Base-by-base conservation (phyloP, 2,329 filamentous ascomycete species). In the Epichloe coenophiala region DNA sequence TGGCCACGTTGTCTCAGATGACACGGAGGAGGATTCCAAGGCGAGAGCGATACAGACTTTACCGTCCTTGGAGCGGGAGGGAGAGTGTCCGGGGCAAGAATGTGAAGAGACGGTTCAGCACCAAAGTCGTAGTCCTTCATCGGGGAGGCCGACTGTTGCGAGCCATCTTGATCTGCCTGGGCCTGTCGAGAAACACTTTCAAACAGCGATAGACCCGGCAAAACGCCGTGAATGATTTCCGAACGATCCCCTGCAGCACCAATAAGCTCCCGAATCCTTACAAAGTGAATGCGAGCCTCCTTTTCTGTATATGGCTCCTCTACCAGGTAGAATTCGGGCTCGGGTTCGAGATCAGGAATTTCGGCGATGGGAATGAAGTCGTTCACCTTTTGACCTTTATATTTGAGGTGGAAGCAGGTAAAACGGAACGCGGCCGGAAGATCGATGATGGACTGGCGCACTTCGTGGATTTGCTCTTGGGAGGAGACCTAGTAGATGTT, bases 241-340 rank as follows among this genome's bases (percentile, higher is more conserved):
- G 88, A 85, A 54, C 90, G 84, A 67, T 96, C 82, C 41, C 89
- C 89, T 41, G 91, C 83, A 59, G 91, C 91, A 46, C 93, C 93
- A 59, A 98, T 89, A 57, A 98, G 77, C 65, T 98, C 93, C 56
- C 93, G 80, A 54, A 95, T 84, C 57, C 93, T 80, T 48, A 98
- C 81, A 56, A 97, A 73, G 69, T 98, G 93, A 75, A 98, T 86
- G 57, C 94, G 84, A 33, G 93, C 91, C 71, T 98, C 93, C 72
- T 95, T 97, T 72, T 98, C 93, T 42, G 88, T 98, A 68, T 98
- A 98, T 44, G 94, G 88, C 63, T 98, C 93, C 69, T 96, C 86
- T 50, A 96, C 81, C 59, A 98, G 72, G 49, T 77, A 78, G 52
- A 96, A 77, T 61, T 90, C 85, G 37, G 90, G 86, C 55, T 89